phyloP scores from a whole-genome alignment of 169 alveolate species.

The Cryptosporidium ubiquitum region DNA sequence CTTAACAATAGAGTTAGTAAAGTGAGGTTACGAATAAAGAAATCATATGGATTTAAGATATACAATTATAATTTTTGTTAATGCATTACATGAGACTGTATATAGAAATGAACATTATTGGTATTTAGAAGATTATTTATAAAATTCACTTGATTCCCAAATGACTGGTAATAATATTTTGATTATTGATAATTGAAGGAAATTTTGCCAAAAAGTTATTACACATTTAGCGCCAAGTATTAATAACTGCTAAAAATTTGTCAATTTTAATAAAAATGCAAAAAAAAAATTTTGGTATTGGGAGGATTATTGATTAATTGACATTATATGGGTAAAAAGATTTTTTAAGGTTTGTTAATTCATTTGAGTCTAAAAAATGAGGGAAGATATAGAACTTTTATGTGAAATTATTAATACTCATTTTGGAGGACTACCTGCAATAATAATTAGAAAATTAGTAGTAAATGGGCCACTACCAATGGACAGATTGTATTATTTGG shows the following conservation, averaged over 20 bases:
- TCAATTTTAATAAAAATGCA: not conserved
- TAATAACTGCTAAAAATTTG: not conserved
- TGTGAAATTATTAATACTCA: slow-evolving; percentile 41
- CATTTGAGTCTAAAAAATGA: slow-evolving; percentile 12
- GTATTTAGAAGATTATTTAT: not conserved
- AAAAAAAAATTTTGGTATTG: not conserved
- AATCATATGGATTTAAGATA: not conserved
- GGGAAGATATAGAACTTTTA: slow-evolving; percentile 58
- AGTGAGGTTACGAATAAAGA: not conserved
- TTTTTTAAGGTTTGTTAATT: not conserved
- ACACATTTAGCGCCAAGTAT: not conserved
- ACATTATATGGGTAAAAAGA: not conserved
- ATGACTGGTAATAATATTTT: not conserved
- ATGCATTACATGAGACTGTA: not conserved
- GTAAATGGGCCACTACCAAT: slow-evolving; percentile 44
- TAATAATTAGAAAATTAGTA: slow-evolving; percentile 21
- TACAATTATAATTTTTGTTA: not conserved
- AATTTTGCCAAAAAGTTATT: not conserved
- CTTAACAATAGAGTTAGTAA: not conserved
- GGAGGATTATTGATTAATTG: not conserved
- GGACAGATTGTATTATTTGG: slow-evolving; percentile 28
- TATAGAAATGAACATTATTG: not conserved
- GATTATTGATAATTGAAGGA: not conserved
- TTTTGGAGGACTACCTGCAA: slow-evolving; percentile 47
- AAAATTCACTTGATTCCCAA: slow-evolving; percentile 8